Base-by-base conservation (phyloP, 768 basidiomycete genomes). In the Paxillus ammoniavirescens region DNA sequence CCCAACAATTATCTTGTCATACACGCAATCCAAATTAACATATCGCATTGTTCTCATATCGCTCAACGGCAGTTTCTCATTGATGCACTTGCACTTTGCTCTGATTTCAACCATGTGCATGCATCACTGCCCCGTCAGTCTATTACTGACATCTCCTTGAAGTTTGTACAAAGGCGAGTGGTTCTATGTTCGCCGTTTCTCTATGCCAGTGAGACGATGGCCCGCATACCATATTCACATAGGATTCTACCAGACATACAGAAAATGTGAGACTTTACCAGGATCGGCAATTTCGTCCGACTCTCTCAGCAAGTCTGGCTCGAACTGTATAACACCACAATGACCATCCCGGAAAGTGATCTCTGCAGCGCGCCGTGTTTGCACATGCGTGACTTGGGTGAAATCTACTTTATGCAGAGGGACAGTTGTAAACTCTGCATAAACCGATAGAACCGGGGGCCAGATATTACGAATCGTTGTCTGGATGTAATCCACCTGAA, bases 1-100 rank as follows among this genome's bases (percentile, higher is more conserved):
- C 50, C 26, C 26, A 26, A 26, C 26, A 26, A 26, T 26, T 26
- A 55, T 53, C 42, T 35, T n/a, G 17, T 33, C n/a, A 56, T 42
- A 54, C 42, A 18, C 45, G 37, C 40, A n/a, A 43, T 53, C 49
- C 33, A 49, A 42, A 50, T 42, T 30, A 36, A 44, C 40, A 42
- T 41, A 46, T 13, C 28, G 50, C 35, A 15, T 44, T 13, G n/a
- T 12, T 47, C 17, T 8, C 38, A 38, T 49, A 17, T 26, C 41
- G 42, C 38, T 42, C 10, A 17, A 53, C 30, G 6, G 21, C 21
- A 21, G 21, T 21, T 28, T 33, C n/a, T n/a, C 38, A 40, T 40
- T 40, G 6, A 35, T 35, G 35, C 35, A 4, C 35, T 35, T 2
- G 12, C 35, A 35, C 12, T 33, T 8, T 8, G 35, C 35, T 14